Conservation (phyloP, 2,329 filamentous ascomycete genomes). For the Trichoderma sp. region DNA sequence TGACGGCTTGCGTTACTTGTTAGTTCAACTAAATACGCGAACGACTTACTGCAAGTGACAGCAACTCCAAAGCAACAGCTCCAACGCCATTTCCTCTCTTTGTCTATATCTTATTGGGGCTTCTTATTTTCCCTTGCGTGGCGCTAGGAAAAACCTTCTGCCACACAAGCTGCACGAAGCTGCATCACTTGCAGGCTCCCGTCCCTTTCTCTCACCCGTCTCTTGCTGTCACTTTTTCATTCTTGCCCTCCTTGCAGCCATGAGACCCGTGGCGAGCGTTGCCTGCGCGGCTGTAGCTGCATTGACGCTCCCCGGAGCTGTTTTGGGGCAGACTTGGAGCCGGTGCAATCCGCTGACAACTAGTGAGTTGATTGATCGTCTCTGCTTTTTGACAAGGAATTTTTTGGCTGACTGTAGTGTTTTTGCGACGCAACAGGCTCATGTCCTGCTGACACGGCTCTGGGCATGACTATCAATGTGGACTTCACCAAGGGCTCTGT, state of each 20-base stretch:
- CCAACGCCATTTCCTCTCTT: neutral
- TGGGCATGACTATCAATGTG: conserved; percentile 77
- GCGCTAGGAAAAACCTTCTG: neutral
- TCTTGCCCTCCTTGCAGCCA: conserved; percentile 15
- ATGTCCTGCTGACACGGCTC: conserved; percentile 74
- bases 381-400: neutral
- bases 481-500: conserved; percentile 79
- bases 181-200: conserved; percentile 7
- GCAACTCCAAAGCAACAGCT: conserved; percentile 5
- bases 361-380: conserved; percentile 28
- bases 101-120: neutral
- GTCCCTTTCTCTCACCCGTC: neutral
- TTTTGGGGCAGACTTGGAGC: conserved; percentile 40
- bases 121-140: neutral
- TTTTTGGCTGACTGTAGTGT: neutral
- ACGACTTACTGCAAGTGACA: neutral
- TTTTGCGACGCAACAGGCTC: conserved; percentile 37
- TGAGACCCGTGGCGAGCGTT: conserved; percentile 15
- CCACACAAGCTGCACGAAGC: neutral
- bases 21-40: neutral
- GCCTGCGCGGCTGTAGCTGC: conserved; percentile 12
- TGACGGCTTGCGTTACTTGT: neutral
- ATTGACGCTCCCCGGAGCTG: conserved; percentile 24
- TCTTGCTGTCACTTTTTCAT: neutral
- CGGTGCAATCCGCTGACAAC: conserved; percentile 39